Evolutionary conservation across 1,284 basidiomycete species (phyloP).

Genomic region (Leccinum solheimii): DNA sequence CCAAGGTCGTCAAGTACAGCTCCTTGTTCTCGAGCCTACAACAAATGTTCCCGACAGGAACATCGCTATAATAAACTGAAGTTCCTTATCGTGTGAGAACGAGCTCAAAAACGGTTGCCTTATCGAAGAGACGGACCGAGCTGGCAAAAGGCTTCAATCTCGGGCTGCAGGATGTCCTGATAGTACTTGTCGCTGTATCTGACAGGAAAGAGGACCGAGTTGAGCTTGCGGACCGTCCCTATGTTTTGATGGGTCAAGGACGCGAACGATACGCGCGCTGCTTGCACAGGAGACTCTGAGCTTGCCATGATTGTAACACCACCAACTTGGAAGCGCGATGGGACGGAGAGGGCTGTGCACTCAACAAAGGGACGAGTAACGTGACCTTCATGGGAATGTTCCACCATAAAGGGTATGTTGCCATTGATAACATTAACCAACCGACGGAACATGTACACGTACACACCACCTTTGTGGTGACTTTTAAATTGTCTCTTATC

Average conservation of each 20-base stretch:
- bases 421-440: slow-evolving; percentile 1
- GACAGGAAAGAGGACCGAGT: slow-evolving; percentile 78
- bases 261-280: slow-evolving; percentile 63
- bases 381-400: slow-evolving; percentile 30
- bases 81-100: slow-evolving; percentile 29
- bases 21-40: slow-evolving; percentile 72
- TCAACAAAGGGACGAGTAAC: slow-evolving; percentile 11
- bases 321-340: not conserved
- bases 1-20: slow-evolving; percentile 84
- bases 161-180: slow-evolving; percentile 64
- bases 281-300: slow-evolving; percentile 26
- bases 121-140: slow-evolving; percentile 50
- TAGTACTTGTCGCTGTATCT: slow-evolving; percentile 84
- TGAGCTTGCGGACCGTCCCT: slow-evolving; percentile 77
- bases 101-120: slow-evolving; percentile 9
- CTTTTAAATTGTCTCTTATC: slow-evolving; percentile 27
- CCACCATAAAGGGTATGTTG: slow-evolving; percentile 5
- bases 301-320: slow-evolving; percentile 20
- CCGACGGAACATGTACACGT: not conserved
- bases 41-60: slow-evolving; percentile 80
- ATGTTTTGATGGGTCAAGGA: slow-evolving; percentile 77
- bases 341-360: slow-evolving; percentile 16
- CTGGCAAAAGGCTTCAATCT: slow-evolving; percentile 78
- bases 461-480: not conserved
- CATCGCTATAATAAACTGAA: slow-evolving; percentile 81